Evolutionary conservation across 2,329 filamentous ascomycete species (phyloP).

Genomic region (Colletotrichum sp.): DNA sequence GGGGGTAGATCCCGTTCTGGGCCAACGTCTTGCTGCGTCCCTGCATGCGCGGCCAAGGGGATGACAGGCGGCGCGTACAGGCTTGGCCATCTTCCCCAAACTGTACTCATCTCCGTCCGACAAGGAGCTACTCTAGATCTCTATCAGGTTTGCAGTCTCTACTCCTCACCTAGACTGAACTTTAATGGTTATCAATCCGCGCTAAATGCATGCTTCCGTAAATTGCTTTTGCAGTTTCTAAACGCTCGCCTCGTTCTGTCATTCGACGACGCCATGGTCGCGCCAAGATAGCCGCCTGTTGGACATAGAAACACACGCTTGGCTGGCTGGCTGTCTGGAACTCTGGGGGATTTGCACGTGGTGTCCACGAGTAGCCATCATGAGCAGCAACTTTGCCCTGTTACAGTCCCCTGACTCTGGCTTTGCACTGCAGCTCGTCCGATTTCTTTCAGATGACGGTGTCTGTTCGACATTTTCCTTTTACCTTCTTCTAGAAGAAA

Average conservation of each 20-base stretch:
- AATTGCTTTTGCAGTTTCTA: not conserved
- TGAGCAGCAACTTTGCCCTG: not conserved
- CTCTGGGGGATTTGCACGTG: not conserved
- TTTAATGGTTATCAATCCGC: not conserved
- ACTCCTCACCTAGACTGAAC: not conserved
- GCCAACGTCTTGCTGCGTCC: not conserved
- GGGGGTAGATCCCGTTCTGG: not conserved
- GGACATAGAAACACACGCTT: not conserved
- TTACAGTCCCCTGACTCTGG: not conserved
- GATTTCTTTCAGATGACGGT: not conserved
- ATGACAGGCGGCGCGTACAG: not conserved
- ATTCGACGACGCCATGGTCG: not conserved
- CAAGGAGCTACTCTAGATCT: not conserved
- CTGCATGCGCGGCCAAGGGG: not conserved
- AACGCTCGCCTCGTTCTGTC: not conserved
- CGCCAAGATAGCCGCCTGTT: conserved; percentile 3
- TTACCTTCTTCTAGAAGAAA: not conserved
- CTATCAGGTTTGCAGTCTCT: not conserved
- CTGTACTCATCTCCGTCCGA: conserved; percentile 8
- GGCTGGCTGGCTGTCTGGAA: not conserved
- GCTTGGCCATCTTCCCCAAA: conserved; percentile 3
- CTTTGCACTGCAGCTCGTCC: not conserved
- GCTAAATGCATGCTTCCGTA: not conserved
- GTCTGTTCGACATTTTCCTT: not conserved
- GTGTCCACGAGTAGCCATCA: not conserved